Evolutionary conservation across 164 flowering plant species (phyloP).

Genomic region (Annona cherimola): DNA sequence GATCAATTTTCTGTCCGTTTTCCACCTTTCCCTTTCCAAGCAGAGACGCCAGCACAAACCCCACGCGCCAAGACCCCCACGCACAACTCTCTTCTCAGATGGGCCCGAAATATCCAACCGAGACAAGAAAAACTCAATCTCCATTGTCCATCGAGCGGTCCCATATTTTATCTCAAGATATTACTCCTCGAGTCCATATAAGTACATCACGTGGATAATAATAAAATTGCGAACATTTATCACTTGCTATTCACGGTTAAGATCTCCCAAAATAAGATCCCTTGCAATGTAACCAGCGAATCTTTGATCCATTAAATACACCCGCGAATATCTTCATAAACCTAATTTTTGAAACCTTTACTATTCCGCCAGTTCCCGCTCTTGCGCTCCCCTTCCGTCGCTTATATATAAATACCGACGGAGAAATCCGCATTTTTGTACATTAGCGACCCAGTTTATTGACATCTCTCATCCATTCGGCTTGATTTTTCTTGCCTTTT

Average conservation of each 20-base stretch:
- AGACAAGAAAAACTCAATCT: too few relatives aligned
- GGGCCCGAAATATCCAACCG: not conserved
- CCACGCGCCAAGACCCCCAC: not conserved
- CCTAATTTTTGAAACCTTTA: constrained; percentile 13
- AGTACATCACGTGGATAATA: too few relatives aligned
- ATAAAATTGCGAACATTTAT: too few relatives aligned
- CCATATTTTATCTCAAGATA: too few relatives aligned
- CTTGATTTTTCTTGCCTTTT: not conserved
- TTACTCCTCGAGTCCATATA: too few relatives aligned
- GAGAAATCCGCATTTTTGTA: not conserved
- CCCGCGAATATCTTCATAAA: not conserved
- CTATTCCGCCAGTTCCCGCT: constrained; percentile 14
- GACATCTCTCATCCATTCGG: not conserved
- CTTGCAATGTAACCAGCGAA: not conserved
- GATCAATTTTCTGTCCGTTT: constrained; percentile 14
- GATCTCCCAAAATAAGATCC: not conserved
- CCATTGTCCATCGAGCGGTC: too few relatives aligned
- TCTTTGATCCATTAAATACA: not conserved
- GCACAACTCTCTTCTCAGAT: not conserved
- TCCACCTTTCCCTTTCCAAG: not conserved
- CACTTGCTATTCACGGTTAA: not conserved
- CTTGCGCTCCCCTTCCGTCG: not conserved
- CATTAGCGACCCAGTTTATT: not conserved
- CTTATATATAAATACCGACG: too few relatives aligned
- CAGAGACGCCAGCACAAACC: not conserved